Base-by-base conservation (phyloP, 768 basidiomycete species). In the Plicaturopsis crispa region DNA sequence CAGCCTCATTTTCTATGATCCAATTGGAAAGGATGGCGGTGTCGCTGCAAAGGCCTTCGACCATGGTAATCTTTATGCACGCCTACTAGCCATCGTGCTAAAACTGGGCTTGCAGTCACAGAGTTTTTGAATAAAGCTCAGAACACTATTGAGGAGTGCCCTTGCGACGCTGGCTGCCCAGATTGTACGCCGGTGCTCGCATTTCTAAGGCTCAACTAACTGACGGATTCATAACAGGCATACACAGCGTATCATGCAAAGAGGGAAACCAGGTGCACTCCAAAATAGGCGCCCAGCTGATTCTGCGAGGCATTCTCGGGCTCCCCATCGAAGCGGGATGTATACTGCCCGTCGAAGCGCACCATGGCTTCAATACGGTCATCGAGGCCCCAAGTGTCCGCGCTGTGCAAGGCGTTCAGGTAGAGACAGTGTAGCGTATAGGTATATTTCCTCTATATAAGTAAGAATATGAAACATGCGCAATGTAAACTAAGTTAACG, bases 1-100 rank as follows among this genome's bases (percentile, higher is more conserved):
- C 42, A 88, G 88, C 45, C 59, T 94, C 16, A 79, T 92, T 26
- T 84, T 93, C 49, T 91, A 86, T 48, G 90, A 92, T 43, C 56
- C 67, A 14, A 62, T 74, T 6, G 84, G 81, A 1, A 77, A 73
- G 48, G 70, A 69, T n/a, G 81, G 83, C 13, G 83, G 85, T 0
- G 66, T 84, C 5, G 74, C 84, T 21, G 73, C 77, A 3, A 87
- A 80, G 50, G 87, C 84, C 2, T 91, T 91, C 50, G 91, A 92
- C 49, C 78, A 86, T 48, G 73, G 87, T 84, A 7, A 8, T 32
- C 14, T 24, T 31, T 33, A 34, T 42, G 35, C 36, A 33, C 31
- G 6, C 17, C n/a, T 28, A 28, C 26, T 19, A 12, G 13, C 17
- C 16, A 24, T 24, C 11, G 24, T 31, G 17, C 21, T 31, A n/a